phyloP scores from a whole-genome alignment of 169 alveolate genomes.

The Plasmodium fragile region DNA sequence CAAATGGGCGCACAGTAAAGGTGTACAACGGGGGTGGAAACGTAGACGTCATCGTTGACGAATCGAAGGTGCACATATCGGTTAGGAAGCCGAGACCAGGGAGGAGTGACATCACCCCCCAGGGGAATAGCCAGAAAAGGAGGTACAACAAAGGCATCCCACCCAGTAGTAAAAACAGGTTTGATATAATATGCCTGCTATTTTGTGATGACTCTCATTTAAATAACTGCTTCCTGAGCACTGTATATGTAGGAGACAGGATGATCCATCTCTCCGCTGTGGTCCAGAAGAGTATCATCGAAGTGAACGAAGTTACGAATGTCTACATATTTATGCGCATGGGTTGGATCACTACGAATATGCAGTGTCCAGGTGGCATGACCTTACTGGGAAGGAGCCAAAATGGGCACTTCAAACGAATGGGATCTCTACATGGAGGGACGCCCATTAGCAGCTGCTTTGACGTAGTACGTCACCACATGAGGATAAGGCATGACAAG shows the following conservation, averaged over 20 bases:
- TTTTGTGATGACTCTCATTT: slow-evolving; percentile 21
- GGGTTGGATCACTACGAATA: background rate
- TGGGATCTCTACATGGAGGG: background rate
- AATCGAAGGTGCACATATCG: background rate
- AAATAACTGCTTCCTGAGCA: slow-evolving; percentile 35
- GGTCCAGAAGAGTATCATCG: slow-evolving; percentile 16
- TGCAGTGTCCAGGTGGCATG: background rate
- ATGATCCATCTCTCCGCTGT: background rate
- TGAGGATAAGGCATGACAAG: slow-evolving; percentile 1
- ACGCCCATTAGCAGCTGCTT: slow-evolving; percentile 18
- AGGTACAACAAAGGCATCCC: background rate
- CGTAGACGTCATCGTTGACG: background rate
- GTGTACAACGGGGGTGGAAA: background rate
- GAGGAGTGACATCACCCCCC: background rate
- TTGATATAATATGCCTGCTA: background rate
- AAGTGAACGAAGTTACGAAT: slow-evolving; percentile 23
- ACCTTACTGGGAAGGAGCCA: background rate
- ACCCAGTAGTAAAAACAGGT: background rate
- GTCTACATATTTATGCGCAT: slow-evolving; percentile 16
- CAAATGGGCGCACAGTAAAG: background rate
- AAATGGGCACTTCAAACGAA: background rate
- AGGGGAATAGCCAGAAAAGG: background rate
- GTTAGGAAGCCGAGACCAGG: background rate
- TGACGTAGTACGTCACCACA: background rate
- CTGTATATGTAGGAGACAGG: background rate